Percentiles rank a stretch among this genome's conserved stretches.
phyloP scores from a whole-genome alignment of 805 yeast species.

The Candida saitoana region DNA sequence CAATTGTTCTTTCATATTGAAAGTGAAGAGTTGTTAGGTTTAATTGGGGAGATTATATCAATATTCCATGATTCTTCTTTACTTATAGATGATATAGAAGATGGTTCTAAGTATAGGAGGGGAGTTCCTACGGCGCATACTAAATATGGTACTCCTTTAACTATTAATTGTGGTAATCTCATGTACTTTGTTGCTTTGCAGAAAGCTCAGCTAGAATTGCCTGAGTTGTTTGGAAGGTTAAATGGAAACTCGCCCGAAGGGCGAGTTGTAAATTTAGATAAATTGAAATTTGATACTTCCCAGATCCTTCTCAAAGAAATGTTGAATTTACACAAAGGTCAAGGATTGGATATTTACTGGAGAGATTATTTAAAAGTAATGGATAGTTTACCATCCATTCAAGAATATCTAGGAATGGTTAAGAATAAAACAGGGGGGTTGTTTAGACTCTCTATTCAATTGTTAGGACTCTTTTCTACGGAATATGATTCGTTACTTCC shows the following conservation, averaged over 20 bases:
- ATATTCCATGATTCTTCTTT: constrained; percentile 34
- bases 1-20: constrained; percentile 27
- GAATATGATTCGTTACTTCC: constrained; percentile 28
- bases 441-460: constrained; percentile 65
- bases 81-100: constrained; percentile 84
- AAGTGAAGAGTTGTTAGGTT: constrained; percentile 17
- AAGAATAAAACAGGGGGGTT: constrained; percentile 85
- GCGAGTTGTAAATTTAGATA: constrained; percentile 24
- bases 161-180: constrained; percentile 79
- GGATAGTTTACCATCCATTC: constrained; percentile 21
- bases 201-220: constrained; percentile 27
- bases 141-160: constrained; percentile 71
- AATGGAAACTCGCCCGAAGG: too few species aligned
- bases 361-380: constrained; percentile 45
- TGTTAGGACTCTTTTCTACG: constrained; percentile 42
- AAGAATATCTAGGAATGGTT: constrained; percentile 72
- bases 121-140: constrained; percentile 79
- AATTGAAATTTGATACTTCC: constrained; percentile 24
- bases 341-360: constrained; percentile 87
- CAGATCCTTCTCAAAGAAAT: constrained; percentile 64
- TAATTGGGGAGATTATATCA: constrained; percentile 27
- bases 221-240: constrained; percentile 10
- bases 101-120: constrained; percentile 62
- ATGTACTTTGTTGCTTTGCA: constrained; percentile 74
- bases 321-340: constrained; percentile 82